Base-by-base conservation (phyloP, 495 filamentous ascomycete species). In the Antarctomyces pellizariae region DNA sequence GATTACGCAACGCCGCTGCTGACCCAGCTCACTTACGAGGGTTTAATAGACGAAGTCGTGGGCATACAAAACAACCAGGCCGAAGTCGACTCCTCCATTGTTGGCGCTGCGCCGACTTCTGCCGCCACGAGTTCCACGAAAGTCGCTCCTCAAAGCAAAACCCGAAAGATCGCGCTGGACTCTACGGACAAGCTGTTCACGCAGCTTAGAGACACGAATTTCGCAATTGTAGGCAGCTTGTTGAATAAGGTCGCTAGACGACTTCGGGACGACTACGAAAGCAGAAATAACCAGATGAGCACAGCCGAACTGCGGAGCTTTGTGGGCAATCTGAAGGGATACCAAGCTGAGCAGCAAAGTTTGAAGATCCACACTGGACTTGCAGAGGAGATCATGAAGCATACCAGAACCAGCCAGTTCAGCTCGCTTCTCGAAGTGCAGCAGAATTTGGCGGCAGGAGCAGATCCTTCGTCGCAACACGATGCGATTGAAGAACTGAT, bases 21-120 rank as follows among this genome's bases (percentile, higher is more conserved):
- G 25, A 95, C 86, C 0, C 89, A 95, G 44, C 57, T 99, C 21
- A 99, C 89, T 5, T 99, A 99, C 41, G 83, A 95, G 51, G 89
- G 89, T 0, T 47, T 99, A 16, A 75, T 99, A 26, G 89, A 99
- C 45, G 89, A 99, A 49, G 63, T 79, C 18, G 89, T 91, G 35
- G 73, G 75, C 25, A 84, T 99, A 32, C 62, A 73, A 32, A 64
- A 71, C 37, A 93, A 84, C 46, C 76, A 90, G 46, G 71, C 78
- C 22, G 83, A 95, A 39, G 65, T 95, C n/a, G 84, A 93, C 39
- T 70, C 79, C 13, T 76, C 83, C 8, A 71, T 99, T 27, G 68
- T 91, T 8, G 86, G 89, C 4, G 62, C 66, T 27, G 59, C 72
- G 7, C 48, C 67, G 13, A 64, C 59, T 22, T 46, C 61, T 56